Evolutionary conservation across 345 rosid species (phyloP).

Genomic region (Moricandia moricandioides): DNA sequence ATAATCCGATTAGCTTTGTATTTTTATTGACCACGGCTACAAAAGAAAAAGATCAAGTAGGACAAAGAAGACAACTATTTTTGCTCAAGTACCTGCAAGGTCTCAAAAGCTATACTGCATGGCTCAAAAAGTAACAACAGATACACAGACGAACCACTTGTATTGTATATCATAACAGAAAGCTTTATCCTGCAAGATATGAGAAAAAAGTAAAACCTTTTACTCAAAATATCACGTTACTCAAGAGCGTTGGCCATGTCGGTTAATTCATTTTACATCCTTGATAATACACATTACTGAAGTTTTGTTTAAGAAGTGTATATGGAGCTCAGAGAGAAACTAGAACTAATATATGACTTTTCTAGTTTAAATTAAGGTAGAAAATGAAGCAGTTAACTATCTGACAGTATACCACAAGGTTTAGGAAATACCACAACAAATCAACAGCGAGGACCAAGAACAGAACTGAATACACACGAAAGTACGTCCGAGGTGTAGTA

Average conservation of each 20-base stretch:
- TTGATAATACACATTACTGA: too few species aligned
- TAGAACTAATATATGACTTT: background rate
- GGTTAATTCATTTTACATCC: too few species aligned
- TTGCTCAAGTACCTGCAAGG: conserved; percentile 37
- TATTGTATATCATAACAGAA: conserved; percentile 35
- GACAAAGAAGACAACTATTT: background rate
- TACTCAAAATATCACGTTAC: background rate
- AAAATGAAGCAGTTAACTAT: background rate
- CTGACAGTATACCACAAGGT: conserved; percentile 17
- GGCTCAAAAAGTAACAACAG: conserved; percentile 42
- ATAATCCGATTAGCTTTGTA: background rate
- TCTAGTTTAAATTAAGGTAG: background rate
- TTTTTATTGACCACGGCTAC: background rate
- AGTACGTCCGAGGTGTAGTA: conserved; percentile 76
- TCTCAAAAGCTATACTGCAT: conserved; percentile 42
- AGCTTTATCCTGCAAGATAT: conserved; percentile 37
- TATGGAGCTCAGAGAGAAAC: conserved; percentile 5
- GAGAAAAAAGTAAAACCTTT: background rate
- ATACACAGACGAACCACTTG: conserved; percentile 37
- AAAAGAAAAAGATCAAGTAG: background rate
- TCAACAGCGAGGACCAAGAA: conserved; percentile 69
- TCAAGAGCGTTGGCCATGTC: background rate
- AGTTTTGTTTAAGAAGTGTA: too few species aligned
- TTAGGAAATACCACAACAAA: conserved; percentile 60
- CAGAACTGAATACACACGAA: conserved; percentile 80